A percentile compares a stretch with the other conserved stretches of the same genome.
Evolutionary conservation across 2,329 filamentous ascomycete genomes (phyloP).

Genomic region (Colletotrichum cuscutae): DNA sequence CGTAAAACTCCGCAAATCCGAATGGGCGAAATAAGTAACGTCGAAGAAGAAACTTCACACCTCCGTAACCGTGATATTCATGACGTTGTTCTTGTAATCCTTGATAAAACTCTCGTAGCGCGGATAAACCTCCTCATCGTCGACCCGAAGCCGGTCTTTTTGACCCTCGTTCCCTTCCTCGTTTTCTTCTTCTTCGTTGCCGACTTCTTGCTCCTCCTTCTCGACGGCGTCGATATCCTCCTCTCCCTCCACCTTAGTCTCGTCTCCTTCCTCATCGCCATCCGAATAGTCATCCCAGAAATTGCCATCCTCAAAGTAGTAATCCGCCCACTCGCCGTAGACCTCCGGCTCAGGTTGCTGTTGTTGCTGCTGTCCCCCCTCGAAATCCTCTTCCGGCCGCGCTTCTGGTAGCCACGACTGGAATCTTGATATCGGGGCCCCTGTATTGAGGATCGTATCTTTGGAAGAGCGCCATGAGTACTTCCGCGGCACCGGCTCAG

Average conservation of each 20-base stretch:
- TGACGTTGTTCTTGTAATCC: constrained; percentile 31
- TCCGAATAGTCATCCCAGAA: constrained; percentile 19
- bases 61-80: constrained; percentile 22
- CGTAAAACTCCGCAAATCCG: neutral
- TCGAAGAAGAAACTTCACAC: neutral
- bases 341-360: constrained; percentile 22
- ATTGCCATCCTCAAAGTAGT: constrained; percentile 36
- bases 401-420: constrained; percentile 23
- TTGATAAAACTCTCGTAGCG: constrained; percentile 33
- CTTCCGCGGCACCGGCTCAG: constrained; percentile 4
- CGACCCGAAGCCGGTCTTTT: neutral
- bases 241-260: neutral
- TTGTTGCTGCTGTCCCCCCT: neutral
- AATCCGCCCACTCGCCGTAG: constrained; percentile 37
- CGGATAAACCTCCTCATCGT: constrained; percentile 12
- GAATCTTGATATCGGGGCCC: constrained; percentile 10
- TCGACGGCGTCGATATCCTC: neutral
- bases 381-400: neutral
- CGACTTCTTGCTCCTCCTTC: neutral
- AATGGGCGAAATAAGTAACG: neutral
- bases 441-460: constrained; percentile 27
- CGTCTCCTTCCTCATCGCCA: neutral
- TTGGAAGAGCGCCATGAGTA: constrained; percentile 31
- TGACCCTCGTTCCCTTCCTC: neutral
- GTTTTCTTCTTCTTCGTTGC: neutral